Evolutionary conservation across 805 yeast genomes (phyloP).

Genomic region (Wickerhamomyces alni): DNA sequence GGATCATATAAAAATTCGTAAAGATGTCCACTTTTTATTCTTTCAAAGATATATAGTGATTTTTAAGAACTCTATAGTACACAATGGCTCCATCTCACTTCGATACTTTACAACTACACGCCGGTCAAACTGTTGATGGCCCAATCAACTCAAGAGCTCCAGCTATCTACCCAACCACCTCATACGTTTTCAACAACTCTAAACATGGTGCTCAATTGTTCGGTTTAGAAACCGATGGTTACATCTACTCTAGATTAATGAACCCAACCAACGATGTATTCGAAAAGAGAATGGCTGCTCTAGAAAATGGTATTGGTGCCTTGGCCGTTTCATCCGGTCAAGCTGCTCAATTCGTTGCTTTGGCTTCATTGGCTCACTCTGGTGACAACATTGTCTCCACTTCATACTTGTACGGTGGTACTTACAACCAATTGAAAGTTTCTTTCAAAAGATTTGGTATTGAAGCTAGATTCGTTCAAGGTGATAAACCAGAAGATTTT

Average conservation of each 20-base stretch:
- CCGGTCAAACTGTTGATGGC: constrained; percentile 76
- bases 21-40: too few relatives aligned
- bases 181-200: constrained; percentile 82
- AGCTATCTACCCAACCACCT: constrained; percentile 89
- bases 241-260: constrained; percentile 82
- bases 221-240: constrained; percentile 78
- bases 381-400: constrained; percentile 92
- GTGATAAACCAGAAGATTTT: constrained; percentile 69
- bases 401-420: constrained; percentile 89
- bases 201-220: constrained; percentile 90
- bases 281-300: constrained; percentile 86
- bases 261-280: constrained; percentile 92
- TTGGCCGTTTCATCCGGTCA: constrained; percentile 92
- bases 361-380: constrained; percentile 73
- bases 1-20: too few relatives aligned
- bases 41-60: too few relatives aligned
- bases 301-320: constrained; percentile 91
- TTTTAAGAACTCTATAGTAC: too few relatives aligned
- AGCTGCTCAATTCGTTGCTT: constrained; percentile 87
- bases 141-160: constrained; percentile 69
- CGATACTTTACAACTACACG: constrained; percentile 91
- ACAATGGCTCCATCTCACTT: constrained; percentile 54
- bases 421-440: constrained; percentile 91
- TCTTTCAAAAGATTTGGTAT: constrained; percentile 87
- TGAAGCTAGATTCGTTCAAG: constrained; percentile 77